Evolutionary conservation across 169 alveolate species (phyloP).

Genomic region (Prorocentrum cordatum): DNA sequence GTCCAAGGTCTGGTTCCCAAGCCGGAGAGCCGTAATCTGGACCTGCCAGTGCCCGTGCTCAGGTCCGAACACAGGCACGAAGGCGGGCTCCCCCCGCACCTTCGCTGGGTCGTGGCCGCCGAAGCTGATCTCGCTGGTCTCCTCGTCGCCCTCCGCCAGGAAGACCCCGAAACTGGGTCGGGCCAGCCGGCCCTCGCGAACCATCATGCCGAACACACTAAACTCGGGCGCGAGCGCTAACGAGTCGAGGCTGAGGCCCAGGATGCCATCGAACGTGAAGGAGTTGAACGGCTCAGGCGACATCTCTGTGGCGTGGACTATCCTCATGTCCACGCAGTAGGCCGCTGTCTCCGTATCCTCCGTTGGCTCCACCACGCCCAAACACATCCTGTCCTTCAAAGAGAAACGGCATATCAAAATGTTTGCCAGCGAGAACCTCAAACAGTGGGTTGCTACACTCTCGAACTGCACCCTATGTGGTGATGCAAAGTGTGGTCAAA

Average conservation of each 20-base stretch:
- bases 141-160: slow-evolving; percentile 45
- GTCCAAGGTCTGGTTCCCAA: slow-evolving; percentile 34
- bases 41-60: slow-evolving; percentile 69
- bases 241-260: slow-evolving; percentile 50
- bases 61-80: slow-evolving; percentile 22
- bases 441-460: too few species aligned
- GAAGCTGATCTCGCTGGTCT: slow-evolving; percentile 58
- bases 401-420: too few species aligned
- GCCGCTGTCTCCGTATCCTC: too few species aligned
- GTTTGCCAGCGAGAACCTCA: too few species aligned
- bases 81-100: background rate
- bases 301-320: slow-evolving; percentile 41
- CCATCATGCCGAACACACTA: slow-evolving; percentile 66
- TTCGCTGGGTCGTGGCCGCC: slow-evolving; percentile 45
- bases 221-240: slow-evolving; percentile 57
- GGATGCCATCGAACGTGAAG: slow-evolving; percentile 45
- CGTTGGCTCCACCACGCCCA: too few species aligned
- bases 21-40: slow-evolving; percentile 8
- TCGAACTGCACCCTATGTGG: too few species aligned
- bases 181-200: background rate
- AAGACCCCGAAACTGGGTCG: slow-evolving; percentile 20
- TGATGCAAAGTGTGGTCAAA: too few species aligned
- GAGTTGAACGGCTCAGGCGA: slow-evolving; percentile 51
- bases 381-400: too few species aligned
- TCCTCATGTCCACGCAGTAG: too few species aligned